A percentile compares a stretch with the other conserved stretches of the same genome.
phyloP scores from a whole-genome alignment of 192 early-diverging fungal species.

The Rhizophagus clarus region DNA sequence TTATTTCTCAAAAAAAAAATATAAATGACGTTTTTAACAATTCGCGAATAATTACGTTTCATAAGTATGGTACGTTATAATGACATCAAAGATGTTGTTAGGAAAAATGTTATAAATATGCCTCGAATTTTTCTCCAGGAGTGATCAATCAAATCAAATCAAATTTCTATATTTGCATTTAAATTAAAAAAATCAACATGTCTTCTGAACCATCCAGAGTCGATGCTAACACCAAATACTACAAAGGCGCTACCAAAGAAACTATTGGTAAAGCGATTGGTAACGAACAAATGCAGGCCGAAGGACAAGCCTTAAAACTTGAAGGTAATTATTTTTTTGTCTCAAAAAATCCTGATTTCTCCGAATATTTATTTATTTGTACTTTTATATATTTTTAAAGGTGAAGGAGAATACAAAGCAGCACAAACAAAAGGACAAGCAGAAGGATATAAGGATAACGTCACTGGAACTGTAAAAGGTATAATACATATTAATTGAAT shows the following conservation, averaged over 20 bases:
- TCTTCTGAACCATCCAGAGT: conserved; percentile 16
- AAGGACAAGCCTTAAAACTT: neutral
- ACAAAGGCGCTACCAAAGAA: conserved; percentile 8
- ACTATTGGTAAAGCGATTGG: neutral
- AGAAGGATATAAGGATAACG: neutral
- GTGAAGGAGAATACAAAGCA: neutral
- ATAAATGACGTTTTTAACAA: too few relatives aligned
- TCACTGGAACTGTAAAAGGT: neutral
- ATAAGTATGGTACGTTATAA: neutral
- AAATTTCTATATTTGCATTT: neutral
- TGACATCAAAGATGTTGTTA: neutral
- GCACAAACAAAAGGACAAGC: neutral
- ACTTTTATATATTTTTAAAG: neutral
- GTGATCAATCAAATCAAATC: too few relatives aligned
- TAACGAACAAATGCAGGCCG: conserved; percentile 9
- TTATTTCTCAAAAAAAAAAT: too few relatives aligned
- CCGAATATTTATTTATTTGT: neutral
- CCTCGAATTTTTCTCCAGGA: neutral
- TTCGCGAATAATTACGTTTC: neutral
- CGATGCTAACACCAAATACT: neutral
- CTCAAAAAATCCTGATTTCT: too few relatives aligned
- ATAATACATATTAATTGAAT: neutral
- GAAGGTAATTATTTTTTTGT: conserved; percentile 5
- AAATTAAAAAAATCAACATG: neutral
- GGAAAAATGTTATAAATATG: neutral